Base-by-base conservation (phyloP, 2,329 filamentous ascomycete species). In the Ophiocordyceps unilateralis region DNA sequence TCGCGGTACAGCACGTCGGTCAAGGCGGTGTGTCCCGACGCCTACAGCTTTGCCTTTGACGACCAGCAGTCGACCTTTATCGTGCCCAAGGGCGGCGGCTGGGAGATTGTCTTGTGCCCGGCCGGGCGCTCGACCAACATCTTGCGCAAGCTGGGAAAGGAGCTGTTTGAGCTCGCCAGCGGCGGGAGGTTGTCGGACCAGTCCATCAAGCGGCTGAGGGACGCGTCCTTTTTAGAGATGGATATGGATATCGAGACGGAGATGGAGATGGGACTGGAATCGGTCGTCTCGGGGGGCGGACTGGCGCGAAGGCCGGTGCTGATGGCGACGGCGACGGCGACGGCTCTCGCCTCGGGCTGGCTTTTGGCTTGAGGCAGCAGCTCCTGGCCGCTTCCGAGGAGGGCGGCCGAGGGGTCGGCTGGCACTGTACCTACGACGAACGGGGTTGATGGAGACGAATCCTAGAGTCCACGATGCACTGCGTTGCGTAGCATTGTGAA, bases 31-130 rank as follows among this genome's bases (percentile, higher is more conserved):
- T 93, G 85, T 55, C 84, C 85, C 1, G 85, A 93, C 60, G 84
- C 84, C 3, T 93, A 91, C 62, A 85, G 80, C 53, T 93, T 74
- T 57, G 78, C 81, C 41, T 76, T 74, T 58, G 71, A 76, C 49
- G 72, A 78, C 52, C 61, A 66, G 47, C 63, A 64, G 24, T 74
- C 69, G 15, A 79, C 75, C 0, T 80, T 79, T 51, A 74, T 76
- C 50, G 65, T 79, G 30, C 75, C 76, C 2, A 66, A 59, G 11
- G 83, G 84, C 17, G 82, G 80, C 20, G 83, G 83, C 0, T 91
- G 83, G 67, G 76, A 88, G 57, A 70, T 91, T 14, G 70, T 82
- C 10, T 84, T 91, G 58, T 91, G 85, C 57, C 85, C 85, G 1
- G 55, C 54, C 12, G 74, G 74, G 10, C 58, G 74, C 41, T 76